Evolutionary conservation across 768 basidiomycete genomes (phyloP), one percentile per base, ranked within the genome.

Genomic region (Suillus luteus): DNA sequence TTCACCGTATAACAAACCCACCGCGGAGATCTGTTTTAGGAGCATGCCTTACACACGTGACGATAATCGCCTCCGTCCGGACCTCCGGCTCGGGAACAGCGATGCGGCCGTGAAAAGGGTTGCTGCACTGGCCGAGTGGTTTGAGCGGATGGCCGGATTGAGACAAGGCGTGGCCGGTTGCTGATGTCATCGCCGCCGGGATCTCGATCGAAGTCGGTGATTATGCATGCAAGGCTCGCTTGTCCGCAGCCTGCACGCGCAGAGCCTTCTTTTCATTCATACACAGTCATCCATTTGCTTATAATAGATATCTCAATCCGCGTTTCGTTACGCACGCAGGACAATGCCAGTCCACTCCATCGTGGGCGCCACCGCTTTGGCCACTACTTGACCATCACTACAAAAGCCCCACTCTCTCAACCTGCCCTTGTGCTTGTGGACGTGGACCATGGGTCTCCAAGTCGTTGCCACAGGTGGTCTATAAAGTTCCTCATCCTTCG

Each of bases 61-160:
- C 64, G 91, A 93, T 71, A 76, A 77, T 19, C 79, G 79, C 6
- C 75, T 90, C 6, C 82, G 90, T 7, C 91, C 92, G 19, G 92
- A 94, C 73, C 73, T 93, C 48, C 81, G 91, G 40, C 78, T 94
- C 3, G 90, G 86, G 1, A 77, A 79, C 64, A 91, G 86, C 63
- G 91, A 93, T 62, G 84, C 86, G 10, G 82, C 81, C 9, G 88
- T 93, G 15, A 80, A 85, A 62, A 88, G 82, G 64, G 91, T 94
- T 0, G 83, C 87, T 0, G 76, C 80, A 19, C 79, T 91, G 37
- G 90, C 86, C 2, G 69, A 70, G 6, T 93, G 92, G 92, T 89
- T 93, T 64, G 85, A 92, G 73, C 71, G 70, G n/a, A 86, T 89
- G 79, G 89, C 90, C 4, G 91, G 91, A 0, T 75, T 41, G 22